A percentile compares a stretch with the other conserved stretches of the same genome.
phyloP scores from a whole-genome alignment of 352 stramenopile genomes.

The Pythium dissimile region DNA sequence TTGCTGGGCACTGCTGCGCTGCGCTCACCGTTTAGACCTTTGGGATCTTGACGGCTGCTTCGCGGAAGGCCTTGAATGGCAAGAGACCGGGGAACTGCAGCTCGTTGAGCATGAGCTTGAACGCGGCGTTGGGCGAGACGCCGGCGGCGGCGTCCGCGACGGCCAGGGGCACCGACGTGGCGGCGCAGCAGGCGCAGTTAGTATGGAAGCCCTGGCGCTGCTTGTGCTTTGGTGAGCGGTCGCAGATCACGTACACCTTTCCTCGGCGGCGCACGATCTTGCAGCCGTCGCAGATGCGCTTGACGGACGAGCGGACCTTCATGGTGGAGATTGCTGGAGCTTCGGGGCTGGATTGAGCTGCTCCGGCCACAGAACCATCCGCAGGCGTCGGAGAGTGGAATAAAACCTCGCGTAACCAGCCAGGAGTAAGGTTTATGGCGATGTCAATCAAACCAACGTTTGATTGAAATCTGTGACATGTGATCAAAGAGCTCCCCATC shows the following conservation, averaged over 20 bases:
- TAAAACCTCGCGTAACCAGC: constrained; percentile 19
- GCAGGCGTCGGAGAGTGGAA: background rate
- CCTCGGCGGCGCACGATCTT: constrained; percentile 84
- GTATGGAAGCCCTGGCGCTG: constrained; percentile 92
- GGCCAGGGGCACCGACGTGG: constrained; percentile 21
- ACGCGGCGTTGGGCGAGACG: constrained; percentile 90
- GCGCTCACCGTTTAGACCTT: constrained; percentile 41
- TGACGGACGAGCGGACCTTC: constrained; percentile 90
- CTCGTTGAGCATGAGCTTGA: constrained; percentile 91
- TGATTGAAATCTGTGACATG: constrained; percentile 18
- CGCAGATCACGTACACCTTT: constrained; percentile 91
- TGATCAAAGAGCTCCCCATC: too few species aligned
- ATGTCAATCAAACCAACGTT: constrained; percentile 18
- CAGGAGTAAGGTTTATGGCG: background rate
- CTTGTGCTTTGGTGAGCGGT: constrained; percentile 91
- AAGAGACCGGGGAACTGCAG: constrained; percentile 89
- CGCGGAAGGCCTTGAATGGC: constrained; percentile 76
- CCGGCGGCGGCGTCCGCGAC: constrained; percentile 19
- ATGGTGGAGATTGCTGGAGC: constrained; percentile 40
- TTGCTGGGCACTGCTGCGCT: constrained; percentile 4
- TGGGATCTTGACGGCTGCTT: constrained; percentile 63
- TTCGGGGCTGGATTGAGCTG: constrained; percentile 1
- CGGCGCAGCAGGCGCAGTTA: constrained; percentile 33
- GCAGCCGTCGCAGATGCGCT: constrained; percentile 91
- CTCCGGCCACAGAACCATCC: constrained; percentile 13